phyloP scores from a whole-genome alignment of 1,284 basidiomycete species.

The Rhodofomes roseus region DNA sequence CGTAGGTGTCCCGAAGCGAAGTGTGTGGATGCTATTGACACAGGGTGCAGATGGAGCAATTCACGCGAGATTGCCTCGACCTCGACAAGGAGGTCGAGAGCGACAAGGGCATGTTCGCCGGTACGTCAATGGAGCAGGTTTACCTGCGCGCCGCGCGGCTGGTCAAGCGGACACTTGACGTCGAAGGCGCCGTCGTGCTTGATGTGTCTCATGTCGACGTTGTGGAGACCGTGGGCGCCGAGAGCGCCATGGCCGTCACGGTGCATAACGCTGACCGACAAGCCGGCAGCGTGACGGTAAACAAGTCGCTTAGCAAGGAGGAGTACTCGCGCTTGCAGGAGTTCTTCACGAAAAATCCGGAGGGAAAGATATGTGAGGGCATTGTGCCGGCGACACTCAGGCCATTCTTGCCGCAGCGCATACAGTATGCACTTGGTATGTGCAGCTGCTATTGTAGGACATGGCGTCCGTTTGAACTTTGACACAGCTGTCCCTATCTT shows the following conservation, averaged over 20 bases:
- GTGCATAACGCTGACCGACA: slow-evolving; percentile 46
- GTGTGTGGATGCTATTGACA: neutral
- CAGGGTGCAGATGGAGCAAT: slow-evolving; percentile 78
- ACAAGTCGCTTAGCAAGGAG: slow-evolving; percentile 50
- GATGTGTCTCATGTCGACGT: slow-evolving; percentile 92
- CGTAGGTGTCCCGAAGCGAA: slow-evolving; percentile 34
- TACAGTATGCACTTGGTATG: slow-evolving; percentile 84
- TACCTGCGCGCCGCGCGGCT: slow-evolving; percentile 86
- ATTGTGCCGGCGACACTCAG: slow-evolving; percentile 76
- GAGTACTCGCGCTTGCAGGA: slow-evolving; percentile 73
- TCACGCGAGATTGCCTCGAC: slow-evolving; percentile 92
- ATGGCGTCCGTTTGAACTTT: neutral
- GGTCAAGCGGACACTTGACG: slow-evolving; percentile 85
- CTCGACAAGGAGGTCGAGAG: slow-evolving; percentile 66
- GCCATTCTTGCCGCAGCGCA: slow-evolving; percentile 73
- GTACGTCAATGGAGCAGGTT: slow-evolving; percentile 76
- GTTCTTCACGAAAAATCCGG: slow-evolving; percentile 76
- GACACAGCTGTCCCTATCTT: slow-evolving; percentile 81
- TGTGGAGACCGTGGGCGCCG: slow-evolving; percentile 67
- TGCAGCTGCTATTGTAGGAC: slow-evolving; percentile 5
- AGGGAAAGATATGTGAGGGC: slow-evolving; percentile 84
- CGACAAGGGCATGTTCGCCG: slow-evolving; percentile 24
- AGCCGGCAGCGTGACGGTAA: slow-evolving; percentile 39
- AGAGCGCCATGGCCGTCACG: slow-evolving; percentile 63
- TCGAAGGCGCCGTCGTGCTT: slow-evolving; percentile 89